Evolutionary conservation across 805 yeast genomes (phyloP).

Genomic region (Starmerella stigmatis): DNA sequence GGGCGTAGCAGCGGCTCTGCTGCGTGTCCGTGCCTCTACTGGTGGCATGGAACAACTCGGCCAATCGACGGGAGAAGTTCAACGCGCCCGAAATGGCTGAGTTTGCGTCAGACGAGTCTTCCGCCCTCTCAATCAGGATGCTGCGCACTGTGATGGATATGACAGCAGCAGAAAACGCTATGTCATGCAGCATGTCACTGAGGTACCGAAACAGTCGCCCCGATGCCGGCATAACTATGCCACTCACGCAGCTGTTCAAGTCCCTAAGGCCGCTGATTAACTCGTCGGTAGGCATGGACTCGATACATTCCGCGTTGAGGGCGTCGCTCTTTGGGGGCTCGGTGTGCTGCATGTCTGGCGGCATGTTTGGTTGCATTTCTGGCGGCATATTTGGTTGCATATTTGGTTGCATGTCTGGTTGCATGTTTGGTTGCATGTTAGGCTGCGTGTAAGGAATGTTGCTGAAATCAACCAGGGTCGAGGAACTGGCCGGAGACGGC

Average conservation of each 20-base stretch:
- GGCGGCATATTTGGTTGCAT: too few species aligned
- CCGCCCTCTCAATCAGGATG: not conserved
- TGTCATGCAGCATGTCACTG: constrained; percentile 59
- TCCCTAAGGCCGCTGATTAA: constrained; percentile 15
- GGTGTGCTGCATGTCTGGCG: not conserved
- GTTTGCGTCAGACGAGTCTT: not conserved
- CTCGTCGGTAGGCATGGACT: not conserved
- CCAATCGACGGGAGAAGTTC: constrained; percentile 8
- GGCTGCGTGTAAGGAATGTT: not conserved
- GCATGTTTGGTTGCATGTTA: not conserved
- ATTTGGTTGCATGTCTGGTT: too few species aligned
- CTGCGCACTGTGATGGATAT: constrained; percentile 6
- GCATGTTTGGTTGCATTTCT: not conserved
- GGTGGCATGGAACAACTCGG: constrained; percentile 8
- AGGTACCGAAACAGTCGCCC: constrained; percentile 55
- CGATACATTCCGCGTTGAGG: not conserved
- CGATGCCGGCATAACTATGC: constrained; percentile 35
- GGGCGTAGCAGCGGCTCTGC: not conserved
- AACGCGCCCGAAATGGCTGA: not conserved
- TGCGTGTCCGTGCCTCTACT: constrained; percentile 13
- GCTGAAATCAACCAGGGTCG: not conserved
- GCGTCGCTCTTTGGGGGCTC: not conserved
- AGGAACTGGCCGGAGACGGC: not conserved
- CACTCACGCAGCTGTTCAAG: constrained; percentile 36
- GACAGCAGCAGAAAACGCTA: constrained; percentile 23